Base-by-base conservation (phyloP, 148 eudicot species). In the Nepenthes gracilis region DNA sequence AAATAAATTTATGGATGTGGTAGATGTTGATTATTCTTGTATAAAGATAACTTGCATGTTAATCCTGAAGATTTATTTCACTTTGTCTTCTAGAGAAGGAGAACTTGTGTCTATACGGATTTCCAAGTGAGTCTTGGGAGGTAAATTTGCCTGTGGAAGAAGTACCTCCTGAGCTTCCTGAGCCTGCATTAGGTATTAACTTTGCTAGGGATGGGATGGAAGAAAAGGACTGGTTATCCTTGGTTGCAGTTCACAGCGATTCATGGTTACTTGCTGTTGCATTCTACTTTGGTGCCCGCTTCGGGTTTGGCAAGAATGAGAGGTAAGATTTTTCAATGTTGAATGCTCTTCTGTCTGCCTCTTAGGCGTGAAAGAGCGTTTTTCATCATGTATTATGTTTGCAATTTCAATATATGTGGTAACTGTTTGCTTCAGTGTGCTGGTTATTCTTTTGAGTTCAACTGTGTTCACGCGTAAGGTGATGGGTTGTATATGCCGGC, bases 151-250 rank as follows among this genome's bases (percentile, higher is more conserved):
- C 81, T 34, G 77, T 59, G 47, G 80, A 77, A 48, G 74, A 72
- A 68, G 77, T 77, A 43, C 80, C 80, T 62, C 77, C 80, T 64
- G 81, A 77, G 57, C 74, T 77, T 66, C 81, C 81, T 7, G 77
- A 77, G 65, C 81, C 81, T 57, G 74, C 81, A 14, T 54, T 73
- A 43, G 81, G 81, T 9, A 73, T 77, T 35, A 77, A 77, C 64
- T 73, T 77, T 72, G 80, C 80, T 1, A 68, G 80, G 66, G 80
- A 77, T 63, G 77, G 71, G 56, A 77, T 77, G 80, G 60, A 73
- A 59, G 71, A 65, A 50, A 70, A 60, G 43, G 74, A 74, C 58
- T 74, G 78, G 78, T 65, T 74, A 33, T 65, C 70, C 49, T 68
- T 77, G 45, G 77, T 77, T 65, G 81, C 81, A 35, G 77, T 70